phyloP scores from a whole-genome alignment of 2,329 filamentous ascomycete species.

The Elsinoe fawcettii region DNA sequence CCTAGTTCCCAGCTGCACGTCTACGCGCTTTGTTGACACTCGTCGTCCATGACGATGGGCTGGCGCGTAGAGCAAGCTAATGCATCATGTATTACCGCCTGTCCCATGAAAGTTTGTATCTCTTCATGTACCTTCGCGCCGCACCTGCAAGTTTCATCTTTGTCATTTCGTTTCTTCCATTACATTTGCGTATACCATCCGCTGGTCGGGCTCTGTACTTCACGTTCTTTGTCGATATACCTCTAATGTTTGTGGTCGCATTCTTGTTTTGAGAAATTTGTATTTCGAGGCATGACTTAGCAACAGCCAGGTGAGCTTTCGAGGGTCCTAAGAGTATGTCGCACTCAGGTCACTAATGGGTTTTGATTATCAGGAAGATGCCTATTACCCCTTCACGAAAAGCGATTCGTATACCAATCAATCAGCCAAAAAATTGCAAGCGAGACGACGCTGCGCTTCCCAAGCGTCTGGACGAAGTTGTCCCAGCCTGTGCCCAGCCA shows the following conservation, averaged over 20 bases:
- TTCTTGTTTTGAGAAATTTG: not conserved
- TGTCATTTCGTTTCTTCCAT: not conserved
- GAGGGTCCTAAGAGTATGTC: not conserved
- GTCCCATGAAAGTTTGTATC: conserved; percentile 2
- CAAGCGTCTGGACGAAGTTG: conserved; percentile 18
- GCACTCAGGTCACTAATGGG: not conserved
- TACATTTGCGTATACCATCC: conserved; percentile 8
- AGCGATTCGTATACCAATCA: not conserved
- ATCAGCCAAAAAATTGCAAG: not conserved
- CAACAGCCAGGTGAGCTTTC: not conserved
- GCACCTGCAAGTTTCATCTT: not conserved
- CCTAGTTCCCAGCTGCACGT: conserved; percentile 3
- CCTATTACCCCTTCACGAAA: not conserved
- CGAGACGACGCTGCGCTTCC: not conserved
- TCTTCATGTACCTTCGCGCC: conserved; percentile 6
- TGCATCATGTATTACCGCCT: conserved; percentile 3
- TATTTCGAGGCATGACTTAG: not conserved
- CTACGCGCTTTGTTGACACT: conserved; percentile 11
- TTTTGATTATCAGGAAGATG: not conserved
- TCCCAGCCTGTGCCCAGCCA: conserved; percentile 26
- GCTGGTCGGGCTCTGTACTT: conserved; percentile 10
- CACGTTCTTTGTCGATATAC: not conserved
- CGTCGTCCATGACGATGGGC: conserved; percentile 3
- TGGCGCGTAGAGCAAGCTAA: conserved; percentile 9
- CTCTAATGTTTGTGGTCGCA: not conserved